Evolutionary conservation across 2,329 filamentous ascomycete species (phyloP).

Genomic region (Fusarium cyanostomum): DNA sequence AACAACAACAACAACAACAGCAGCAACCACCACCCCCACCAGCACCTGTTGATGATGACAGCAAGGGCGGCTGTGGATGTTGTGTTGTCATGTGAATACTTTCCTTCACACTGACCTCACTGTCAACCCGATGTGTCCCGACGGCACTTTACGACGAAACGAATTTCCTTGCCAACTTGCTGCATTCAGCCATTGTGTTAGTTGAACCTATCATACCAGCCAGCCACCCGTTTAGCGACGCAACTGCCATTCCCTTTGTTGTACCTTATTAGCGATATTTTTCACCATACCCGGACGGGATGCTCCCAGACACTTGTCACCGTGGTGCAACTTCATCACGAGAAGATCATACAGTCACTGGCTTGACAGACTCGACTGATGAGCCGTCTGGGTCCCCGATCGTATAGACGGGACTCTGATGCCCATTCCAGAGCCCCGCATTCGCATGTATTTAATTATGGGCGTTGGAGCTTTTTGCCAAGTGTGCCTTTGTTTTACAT

Average conservation of each 20-base stretch:
- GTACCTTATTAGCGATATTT: constrained; percentile 29
- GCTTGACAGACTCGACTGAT: constrained; percentile 29
- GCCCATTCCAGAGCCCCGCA: constrained; percentile 23
- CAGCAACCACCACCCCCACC: constrained; percentile 15
- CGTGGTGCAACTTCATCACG: constrained; percentile 18
- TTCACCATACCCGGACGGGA: constrained; percentile 26
- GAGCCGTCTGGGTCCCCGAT: constrained; percentile 19
- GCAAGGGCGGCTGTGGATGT: constrained; percentile 60
- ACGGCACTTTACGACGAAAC: constrained; percentile 44
- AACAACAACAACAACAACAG: constrained; percentile 2
- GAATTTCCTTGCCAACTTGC: constrained; percentile 42
- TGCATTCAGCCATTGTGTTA: constrained; percentile 47
- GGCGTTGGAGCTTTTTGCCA: constrained; percentile 33
- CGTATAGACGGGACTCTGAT: constrained; percentile 8
- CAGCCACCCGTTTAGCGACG: constrained; percentile 41
- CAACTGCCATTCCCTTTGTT: constrained; percentile 43
- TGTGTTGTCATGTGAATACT: constrained; percentile 59
- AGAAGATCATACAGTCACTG: constrained; percentile 26
- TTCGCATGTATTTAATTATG: constrained; percentile 42
- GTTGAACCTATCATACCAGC: constrained; percentile 37
- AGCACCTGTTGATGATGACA: constrained; percentile 45
- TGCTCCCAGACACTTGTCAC: constrained; percentile 22
- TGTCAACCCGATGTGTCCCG: constrained; percentile 24
- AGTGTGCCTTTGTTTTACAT: constrained; percentile 7
- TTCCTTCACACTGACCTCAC: background rate